Conservation (phyloP, 805 yeast genomes). For the Teunomyces pallodes region DNA sequence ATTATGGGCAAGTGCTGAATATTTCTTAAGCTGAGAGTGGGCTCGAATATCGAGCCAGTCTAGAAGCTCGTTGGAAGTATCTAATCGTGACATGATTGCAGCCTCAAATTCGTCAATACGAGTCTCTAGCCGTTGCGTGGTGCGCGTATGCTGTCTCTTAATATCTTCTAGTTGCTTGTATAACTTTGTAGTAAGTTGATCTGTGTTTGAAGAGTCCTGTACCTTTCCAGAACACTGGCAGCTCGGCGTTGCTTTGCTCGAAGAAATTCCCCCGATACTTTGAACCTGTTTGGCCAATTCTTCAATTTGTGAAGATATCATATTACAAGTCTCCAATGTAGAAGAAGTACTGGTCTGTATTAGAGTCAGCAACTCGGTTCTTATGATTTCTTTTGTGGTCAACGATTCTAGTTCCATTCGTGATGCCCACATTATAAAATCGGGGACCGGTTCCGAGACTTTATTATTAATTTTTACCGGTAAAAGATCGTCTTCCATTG, state of each 20-base stretch:
- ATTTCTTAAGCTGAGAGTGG: constrained; percentile 1
- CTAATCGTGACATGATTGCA: not conserved
- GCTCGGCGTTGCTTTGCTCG: not conserved
- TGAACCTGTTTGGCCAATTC: not conserved
- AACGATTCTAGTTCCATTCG: constrained; percentile 29
- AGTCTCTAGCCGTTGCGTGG: not conserved
- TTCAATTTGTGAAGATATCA: not conserved
- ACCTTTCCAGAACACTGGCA: not conserved
- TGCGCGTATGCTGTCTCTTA: not conserved
- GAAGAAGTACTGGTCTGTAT: not conserved
- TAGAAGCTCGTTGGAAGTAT: not conserved
- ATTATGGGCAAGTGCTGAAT: not conserved
- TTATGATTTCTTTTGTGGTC: constrained; percentile 17
- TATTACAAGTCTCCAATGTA: not conserved
- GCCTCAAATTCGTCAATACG: constrained; percentile 1
- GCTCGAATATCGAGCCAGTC: not conserved
- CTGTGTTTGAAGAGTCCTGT: no score
- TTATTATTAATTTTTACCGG: not conserved
- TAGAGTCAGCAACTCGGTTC: not conserved
- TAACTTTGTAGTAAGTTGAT: not conserved
- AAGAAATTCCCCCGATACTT: not conserved
- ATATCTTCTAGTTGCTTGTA: not conserved
- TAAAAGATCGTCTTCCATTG: not conserved
- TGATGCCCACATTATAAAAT: constrained; percentile 28
- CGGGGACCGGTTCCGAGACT: not conserved